Conservation (phyloP, 768 basidiomycete genomes). For the Porpolomopsis calyptriformis region DNA sequence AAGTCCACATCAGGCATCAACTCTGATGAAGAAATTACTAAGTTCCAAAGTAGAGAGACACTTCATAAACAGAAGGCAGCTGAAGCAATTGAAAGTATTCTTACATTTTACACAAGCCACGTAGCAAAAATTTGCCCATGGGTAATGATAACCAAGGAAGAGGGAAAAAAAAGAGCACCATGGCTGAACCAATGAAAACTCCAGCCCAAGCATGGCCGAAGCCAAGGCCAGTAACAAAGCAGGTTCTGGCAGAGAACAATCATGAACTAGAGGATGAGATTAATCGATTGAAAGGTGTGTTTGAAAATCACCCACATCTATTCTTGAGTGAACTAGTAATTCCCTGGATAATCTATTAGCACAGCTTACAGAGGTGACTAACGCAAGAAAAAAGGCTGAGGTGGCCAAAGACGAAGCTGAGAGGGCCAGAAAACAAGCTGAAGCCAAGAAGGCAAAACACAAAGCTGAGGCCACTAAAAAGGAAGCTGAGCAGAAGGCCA, state of each 20-base stretch:
- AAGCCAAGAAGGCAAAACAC: not conserved
- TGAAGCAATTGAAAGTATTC: no score
- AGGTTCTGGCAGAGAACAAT: not conserved
- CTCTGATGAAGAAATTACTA: not conserved
- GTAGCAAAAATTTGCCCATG: not conserved
- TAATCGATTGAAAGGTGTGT: not conserved
- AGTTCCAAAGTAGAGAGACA: no score
- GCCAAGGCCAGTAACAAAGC: not conserved
- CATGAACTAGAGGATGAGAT: not conserved
- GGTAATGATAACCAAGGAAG: not conserved
- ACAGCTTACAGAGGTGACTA: not conserved
- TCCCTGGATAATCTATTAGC: not conserved
- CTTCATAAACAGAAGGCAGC: no score
- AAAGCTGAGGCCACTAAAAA: not conserved
- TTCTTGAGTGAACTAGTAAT: not conserved
- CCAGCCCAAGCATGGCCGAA: not conserved
- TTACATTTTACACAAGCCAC: not conserved
- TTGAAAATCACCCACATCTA: not conserved
- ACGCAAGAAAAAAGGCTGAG: not conserved
- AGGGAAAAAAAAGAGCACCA: not conserved
- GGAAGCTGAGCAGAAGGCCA: not conserved
- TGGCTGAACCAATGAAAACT: not conserved
- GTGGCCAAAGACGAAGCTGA: not conserved
- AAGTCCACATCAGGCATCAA: not conserved
- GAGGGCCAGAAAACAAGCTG: no score